Conservation (phyloP, 371 early-diverging fungal genomes). For the Apophysomyces variabilis region DNA sequence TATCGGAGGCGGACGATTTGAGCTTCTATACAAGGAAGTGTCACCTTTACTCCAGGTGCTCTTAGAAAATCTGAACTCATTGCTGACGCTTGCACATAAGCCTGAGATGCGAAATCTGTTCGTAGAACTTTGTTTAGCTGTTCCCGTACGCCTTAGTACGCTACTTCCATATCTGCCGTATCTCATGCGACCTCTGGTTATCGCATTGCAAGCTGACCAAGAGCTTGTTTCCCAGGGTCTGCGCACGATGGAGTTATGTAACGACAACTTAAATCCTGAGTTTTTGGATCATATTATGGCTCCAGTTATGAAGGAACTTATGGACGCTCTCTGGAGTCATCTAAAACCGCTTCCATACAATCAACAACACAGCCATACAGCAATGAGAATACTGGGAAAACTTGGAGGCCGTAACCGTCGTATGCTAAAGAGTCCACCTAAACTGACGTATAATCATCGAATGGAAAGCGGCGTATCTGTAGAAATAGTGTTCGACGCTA, state of each 20-base stretch:
- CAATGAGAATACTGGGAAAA: slow-evolving; percentile 96
- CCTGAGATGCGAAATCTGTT: slow-evolving; percentile 87
- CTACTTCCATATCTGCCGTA: slow-evolving; percentile 93
- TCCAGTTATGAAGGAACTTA: slow-evolving; percentile 92
- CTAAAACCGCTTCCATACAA: slow-evolving; percentile 87
- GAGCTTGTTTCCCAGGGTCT: slow-evolving; percentile 95
- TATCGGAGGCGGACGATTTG: slow-evolving; percentile 69
- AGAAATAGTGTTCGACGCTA: slow-evolving; percentile 67
- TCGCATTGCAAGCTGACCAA: slow-evolving; percentile 90
- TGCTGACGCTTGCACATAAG: slow-evolving; percentile 81
- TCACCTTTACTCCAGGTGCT: slow-evolving; percentile 90
- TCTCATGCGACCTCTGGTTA: slow-evolving; percentile 95
- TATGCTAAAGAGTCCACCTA: slow-evolving; percentile 73
- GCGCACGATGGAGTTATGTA: slow-evolving; percentile 96
- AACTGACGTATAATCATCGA: slow-evolving; percentile 53
- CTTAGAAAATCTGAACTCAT: slow-evolving; percentile 85
- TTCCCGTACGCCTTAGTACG: slow-evolving; percentile 96
- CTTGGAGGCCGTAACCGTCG: slow-evolving; percentile 92
- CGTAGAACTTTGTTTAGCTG: slow-evolving; percentile 92
- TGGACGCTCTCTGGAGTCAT: slow-evolving; percentile 92
- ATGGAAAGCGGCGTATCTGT: slow-evolving; percentile 69
- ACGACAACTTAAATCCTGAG: slow-evolving; percentile 97
- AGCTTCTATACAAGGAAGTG: slow-evolving; percentile 84
- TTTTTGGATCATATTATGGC: slow-evolving; percentile 96
- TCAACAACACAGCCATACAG: slow-evolving; percentile 80